These are phyloP conservation scores for Phoma sp. DNA, from an alignment of 2,329 filamentous ascomycete species.

Conservation along the genomic window DNA sequence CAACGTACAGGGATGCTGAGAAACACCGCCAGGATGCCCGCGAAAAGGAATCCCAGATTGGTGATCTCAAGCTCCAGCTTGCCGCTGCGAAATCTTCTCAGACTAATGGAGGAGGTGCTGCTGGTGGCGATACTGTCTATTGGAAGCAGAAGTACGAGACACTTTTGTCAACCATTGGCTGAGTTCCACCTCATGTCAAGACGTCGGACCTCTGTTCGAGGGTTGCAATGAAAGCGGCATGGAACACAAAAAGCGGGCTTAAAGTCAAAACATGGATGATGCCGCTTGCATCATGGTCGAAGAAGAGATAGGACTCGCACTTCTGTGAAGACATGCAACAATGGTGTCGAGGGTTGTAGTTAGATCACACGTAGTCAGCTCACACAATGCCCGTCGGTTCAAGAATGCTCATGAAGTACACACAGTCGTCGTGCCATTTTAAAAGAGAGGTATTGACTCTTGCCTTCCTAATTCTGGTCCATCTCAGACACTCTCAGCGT, in stretches of 20 bases:
- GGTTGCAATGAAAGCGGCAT: neutral
- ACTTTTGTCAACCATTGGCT: constrained; percentile 26
- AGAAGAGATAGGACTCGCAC: neutral
- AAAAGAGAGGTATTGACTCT: neutral
- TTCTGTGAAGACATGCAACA: neutral
- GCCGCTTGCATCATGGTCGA: neutral
- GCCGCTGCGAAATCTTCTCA: constrained; percentile 16
- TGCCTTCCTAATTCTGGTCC: too few relatives aligned
- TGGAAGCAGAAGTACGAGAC: constrained; percentile 38
- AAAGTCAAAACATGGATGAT: neutral
- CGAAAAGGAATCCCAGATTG: constrained; percentile 25
- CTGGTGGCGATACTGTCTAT: constrained; percentile 20
- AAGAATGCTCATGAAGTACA: neutral
- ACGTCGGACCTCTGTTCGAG: neutral
- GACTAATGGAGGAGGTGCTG: constrained; percentile 15
- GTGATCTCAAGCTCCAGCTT: constrained; percentile 27
- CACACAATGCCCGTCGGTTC: neutral
- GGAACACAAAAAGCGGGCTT: neutral
- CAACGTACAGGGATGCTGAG: constrained; percentile 29
- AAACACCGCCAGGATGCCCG: constrained; percentile 21
- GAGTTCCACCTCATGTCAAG: neutral
- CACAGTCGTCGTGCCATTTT: neutral
- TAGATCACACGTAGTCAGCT: neutral
- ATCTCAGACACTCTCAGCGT: too few relatives aligned
- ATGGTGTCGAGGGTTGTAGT: neutral